A percentile compares a stretch with the other conserved stretches of the same genome.
Conservation (phyloP, 2,329 filamentous ascomycete species). For the Hortaea werneckii region DNA sequence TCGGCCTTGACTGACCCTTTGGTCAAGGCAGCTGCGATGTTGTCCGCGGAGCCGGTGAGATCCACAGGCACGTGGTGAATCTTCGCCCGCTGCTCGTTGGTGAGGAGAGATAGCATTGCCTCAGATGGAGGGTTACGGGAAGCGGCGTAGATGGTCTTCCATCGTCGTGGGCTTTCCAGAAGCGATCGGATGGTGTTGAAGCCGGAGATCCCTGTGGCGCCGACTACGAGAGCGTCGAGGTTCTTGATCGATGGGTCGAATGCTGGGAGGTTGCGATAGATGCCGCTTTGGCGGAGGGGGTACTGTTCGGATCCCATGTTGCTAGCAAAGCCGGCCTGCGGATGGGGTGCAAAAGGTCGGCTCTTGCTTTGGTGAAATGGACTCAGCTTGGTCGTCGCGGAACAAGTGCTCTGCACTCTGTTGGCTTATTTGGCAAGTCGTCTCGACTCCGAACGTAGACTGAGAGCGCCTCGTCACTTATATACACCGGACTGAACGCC, state of each 20-base stretch:
- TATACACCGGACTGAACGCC: too few relatives aligned
- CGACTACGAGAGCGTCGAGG: slow-evolving; percentile 40
- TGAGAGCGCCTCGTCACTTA: too few relatives aligned
- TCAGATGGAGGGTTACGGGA: not conserved
- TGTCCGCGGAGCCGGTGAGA: not conserved
- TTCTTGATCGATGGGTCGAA: slow-evolving; percentile 30
- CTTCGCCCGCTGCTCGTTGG: not conserved
- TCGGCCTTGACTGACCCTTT: slow-evolving; percentile 24
- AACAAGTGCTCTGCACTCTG: too few relatives aligned
- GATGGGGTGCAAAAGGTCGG: too few relatives aligned
- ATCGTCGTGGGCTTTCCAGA: slow-evolving; percentile 32
- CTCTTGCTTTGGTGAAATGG: too few relatives aligned
- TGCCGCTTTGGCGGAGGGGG: slow-evolving; percentile 20
- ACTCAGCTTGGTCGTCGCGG: too few relatives aligned
- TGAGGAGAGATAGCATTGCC: not conserved
- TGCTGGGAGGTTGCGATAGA: slow-evolving; percentile 39
- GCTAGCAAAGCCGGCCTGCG: too few relatives aligned
- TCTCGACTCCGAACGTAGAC: too few relatives aligned
- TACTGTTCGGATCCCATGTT: not conserved
- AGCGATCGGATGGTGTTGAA: slow-evolving; percentile 39
- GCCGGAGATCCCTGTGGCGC: slow-evolving; percentile 42
- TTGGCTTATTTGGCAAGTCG: too few relatives aligned
- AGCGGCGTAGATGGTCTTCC: slow-evolving; percentile 40
- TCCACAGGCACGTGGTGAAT: not conserved
- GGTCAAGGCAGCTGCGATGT: slow-evolving; percentile 11